Evolutionary conservation across 805 yeast genomes (phyloP).

Genomic region (Candida tammaniensis): DNA sequence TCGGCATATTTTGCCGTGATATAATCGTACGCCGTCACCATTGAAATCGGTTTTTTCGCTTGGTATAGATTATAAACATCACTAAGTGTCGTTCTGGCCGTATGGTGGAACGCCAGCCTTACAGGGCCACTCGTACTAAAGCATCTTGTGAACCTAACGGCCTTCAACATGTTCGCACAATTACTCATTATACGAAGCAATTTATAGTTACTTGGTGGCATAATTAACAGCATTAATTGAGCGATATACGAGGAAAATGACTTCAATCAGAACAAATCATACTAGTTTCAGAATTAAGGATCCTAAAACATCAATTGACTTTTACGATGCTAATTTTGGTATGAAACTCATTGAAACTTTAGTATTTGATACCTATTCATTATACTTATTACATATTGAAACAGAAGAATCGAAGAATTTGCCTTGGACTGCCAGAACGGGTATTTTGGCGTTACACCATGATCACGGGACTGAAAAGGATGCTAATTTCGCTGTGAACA

Average conservation of each 20-base stretch:
- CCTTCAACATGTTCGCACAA: too few species aligned
- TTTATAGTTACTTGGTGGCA: too few species aligned
- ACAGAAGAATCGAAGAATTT: slow-evolving; percentile 35
- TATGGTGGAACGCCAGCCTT: slow-evolving; percentile 10
- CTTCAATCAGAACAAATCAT: slow-evolving; percentile 50
- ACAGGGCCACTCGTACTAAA: slow-evolving; percentile 1
- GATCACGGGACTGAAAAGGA: slow-evolving; percentile 70
- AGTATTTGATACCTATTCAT: slow-evolving; percentile 55
- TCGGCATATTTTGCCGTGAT: slow-evolving; percentile 73
- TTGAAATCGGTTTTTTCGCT: slow-evolving; percentile 29
- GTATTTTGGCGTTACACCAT: slow-evolving; percentile 83
- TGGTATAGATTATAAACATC: slow-evolving; percentile 18
- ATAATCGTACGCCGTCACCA: slow-evolving; percentile 86
- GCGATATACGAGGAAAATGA: slow-evolving; percentile 19
- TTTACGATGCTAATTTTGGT: slow-evolving; percentile 74
- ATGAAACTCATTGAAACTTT: slow-evolving; percentile 58
- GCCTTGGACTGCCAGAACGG: slow-evolving; percentile 49
- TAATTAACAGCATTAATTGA: too few species aligned
- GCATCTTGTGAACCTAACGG: neutral
- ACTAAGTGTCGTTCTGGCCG: slow-evolving; percentile 19
- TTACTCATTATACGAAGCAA: too few species aligned
- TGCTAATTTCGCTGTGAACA: slow-evolving; percentile 54
- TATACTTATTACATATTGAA: slow-evolving; percentile 67
- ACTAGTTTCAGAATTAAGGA: slow-evolving; percentile 81
- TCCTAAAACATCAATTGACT: slow-evolving; percentile 67